Base-by-base conservation (phyloP, 768 basidiomycete genomes). In the Galerina marginata region DNA sequence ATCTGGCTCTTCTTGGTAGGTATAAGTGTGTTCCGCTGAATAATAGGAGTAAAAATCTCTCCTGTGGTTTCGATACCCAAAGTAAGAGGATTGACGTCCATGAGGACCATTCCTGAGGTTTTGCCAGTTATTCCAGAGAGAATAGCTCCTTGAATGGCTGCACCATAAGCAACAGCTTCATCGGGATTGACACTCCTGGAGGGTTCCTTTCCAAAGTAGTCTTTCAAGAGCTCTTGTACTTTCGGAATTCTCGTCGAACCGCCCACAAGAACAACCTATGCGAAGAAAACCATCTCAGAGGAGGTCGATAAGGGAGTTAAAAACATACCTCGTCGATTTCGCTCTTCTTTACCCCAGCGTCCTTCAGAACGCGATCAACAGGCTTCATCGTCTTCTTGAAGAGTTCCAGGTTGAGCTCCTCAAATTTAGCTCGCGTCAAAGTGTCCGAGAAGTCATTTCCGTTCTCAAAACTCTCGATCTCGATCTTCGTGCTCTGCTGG, bases 301-400 rank as follows among this genome's bases (percentile, higher is more conserved):
- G 23, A 45, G n/a, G 20, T 14, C 7, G 26, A 47, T 39, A 29
- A 50, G 6, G n/a, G 29, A 16, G 26, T 29, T 15, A 29, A 51
- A 48, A 15, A 67, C 71, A 20, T 20, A 77, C 88, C 75, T 91
- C 89, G 67, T 91, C 84, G 63, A 93, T 83, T 54, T 89, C 85
- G 60, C 89, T 86, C 82, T 90, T 91, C 79, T 86, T 88, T 70
- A 93, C 82, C 63, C 83, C 82, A 47, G 91, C 88, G 72, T 93
- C 91, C 83, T 89, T 90, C 63, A 92, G 80, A 16, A 92, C 91
- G 75, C 89, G 90, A 74, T 91, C 88, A 62, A 93, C 91, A 60
- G 90, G 91, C 77, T 88, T 88, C 87, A 93, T 87, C 12, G 91
- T 93, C 83, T 88, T 89, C 65, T 86, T 79, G 85, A 93, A 92